phyloP scores from a whole-genome alignment of 768 basidiomycete genomes.

The Psilocybe tampanensis region DNA sequence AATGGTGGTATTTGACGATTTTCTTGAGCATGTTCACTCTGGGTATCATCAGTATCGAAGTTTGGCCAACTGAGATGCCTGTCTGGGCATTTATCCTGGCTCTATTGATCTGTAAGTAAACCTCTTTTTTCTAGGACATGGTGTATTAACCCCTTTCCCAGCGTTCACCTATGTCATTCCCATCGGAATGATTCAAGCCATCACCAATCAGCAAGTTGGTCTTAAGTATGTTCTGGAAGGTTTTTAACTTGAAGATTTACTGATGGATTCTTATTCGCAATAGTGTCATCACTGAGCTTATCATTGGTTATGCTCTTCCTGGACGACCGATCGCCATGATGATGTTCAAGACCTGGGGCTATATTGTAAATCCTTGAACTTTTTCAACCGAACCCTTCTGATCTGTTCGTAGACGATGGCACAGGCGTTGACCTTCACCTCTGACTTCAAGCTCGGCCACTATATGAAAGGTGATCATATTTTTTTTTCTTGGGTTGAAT shows the following conservation, averaged over 20 bases:
- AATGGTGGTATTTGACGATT: slow-evolving; percentile 79
- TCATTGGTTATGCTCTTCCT: slow-evolving; percentile 70
- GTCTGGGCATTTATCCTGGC: slow-evolving; percentile 59
- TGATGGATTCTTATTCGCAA: not conserved
- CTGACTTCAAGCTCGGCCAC: slow-evolving; percentile 73
- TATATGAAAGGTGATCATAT: slow-evolving; percentile 60
- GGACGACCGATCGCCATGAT: slow-evolving; percentile 71
- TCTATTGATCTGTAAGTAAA: slow-evolving; percentile 54
- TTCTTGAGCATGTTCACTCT: slow-evolving; percentile 67
- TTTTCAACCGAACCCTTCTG: not conserved
- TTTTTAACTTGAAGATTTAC: not conserved
- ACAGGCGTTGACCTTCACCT: slow-evolving; percentile 57
- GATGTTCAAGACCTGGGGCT: slow-evolving; percentile 69
- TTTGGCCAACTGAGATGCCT: slow-evolving; percentile 54
- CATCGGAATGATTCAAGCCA: slow-evolving; percentile 61
- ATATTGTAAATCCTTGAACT: slow-evolving; percentile 34
- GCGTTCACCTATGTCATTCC: slow-evolving; percentile 71
- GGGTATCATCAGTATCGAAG: slow-evolving; percentile 65
- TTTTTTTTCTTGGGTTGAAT: not conserved
- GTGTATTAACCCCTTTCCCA: slow-evolving; percentile 4
- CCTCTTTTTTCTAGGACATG: not conserved
- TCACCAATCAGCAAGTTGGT: slow-evolving; percentile 77
- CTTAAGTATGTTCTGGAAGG: slow-evolving; percentile 39
- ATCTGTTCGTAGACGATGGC: slow-evolving; percentile 44
- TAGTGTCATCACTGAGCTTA: slow-evolving; percentile 78